Conservation (phyloP, 495 filamentous ascomycete species). For the Penicillium paradoxum region DNA sequence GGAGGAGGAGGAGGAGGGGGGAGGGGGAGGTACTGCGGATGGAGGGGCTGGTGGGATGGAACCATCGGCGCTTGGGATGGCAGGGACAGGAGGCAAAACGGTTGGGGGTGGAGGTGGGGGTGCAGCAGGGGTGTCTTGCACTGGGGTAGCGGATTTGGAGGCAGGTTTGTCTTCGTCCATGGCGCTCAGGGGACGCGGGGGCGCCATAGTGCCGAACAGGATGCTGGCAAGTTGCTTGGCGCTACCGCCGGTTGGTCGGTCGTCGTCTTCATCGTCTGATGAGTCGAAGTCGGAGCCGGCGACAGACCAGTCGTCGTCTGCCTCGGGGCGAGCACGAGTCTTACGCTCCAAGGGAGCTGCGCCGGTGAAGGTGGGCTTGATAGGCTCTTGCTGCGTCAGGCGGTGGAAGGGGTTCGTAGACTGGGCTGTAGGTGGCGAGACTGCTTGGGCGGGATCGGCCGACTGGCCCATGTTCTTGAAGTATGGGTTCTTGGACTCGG, state of each 20-base stretch:
- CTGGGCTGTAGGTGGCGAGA: conserved; percentile 39
- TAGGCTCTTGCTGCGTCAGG: conserved; percentile 52
- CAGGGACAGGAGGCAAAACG: conserved; percentile 27
- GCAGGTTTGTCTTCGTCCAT: conserved; percentile 61
- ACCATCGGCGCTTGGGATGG: conserved; percentile 30
- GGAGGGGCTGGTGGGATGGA: conserved; percentile 33
- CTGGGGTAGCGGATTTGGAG: conserved; percentile 36
- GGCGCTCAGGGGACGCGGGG: conserved; percentile 81
- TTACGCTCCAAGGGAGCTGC: conserved; percentile 41
- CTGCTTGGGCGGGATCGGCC: conserved; percentile 12
- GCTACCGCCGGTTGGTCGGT: conserved; percentile 68
- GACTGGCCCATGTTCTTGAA: conserved; percentile 61
- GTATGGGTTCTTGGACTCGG: conserved; percentile 65
- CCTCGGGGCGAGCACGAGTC: conserved; percentile 59
- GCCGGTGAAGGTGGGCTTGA: conserved; percentile 33
- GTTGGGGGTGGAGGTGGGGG: conserved; percentile 29
- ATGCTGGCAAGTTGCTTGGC: conserved; percentile 90
- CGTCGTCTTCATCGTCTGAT: conserved; percentile 66
- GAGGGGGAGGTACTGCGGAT: conserved; percentile 33
- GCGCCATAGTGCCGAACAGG: conserved; percentile 95
- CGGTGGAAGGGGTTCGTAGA: conserved; percentile 98
- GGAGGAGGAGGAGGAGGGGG: conserved; percentile 35
- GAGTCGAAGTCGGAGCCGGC: conserved; percentile 73
- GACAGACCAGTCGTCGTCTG: conserved; percentile 83
- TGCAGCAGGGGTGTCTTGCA: conserved; percentile 31